These are phyloP conservation scores for Ustilago shanxiensis DNA, from an alignment of 1,284 basidiomycete species.

Conservation along the genomic window DNA sequence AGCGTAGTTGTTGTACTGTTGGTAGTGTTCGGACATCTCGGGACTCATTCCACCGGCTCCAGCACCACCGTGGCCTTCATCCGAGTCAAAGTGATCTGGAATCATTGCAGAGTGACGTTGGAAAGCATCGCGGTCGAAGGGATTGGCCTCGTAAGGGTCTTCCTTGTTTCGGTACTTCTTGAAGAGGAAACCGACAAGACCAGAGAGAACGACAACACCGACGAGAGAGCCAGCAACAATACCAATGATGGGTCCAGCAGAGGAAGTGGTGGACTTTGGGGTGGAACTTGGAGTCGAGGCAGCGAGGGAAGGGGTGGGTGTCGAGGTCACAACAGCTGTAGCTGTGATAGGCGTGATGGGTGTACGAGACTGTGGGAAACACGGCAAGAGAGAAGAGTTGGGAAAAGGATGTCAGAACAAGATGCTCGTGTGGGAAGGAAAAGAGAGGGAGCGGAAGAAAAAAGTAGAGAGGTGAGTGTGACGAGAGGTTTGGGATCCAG, in stretches of 20 bases:
- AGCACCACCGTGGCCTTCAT: conserved; percentile 49
- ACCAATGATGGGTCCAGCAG: conserved; percentile 68
- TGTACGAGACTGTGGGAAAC: conserved; percentile 18
- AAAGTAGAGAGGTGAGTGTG: conserved; percentile 35
- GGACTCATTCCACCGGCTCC: conserved; percentile 29
- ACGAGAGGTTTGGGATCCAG: conserved; percentile 1
- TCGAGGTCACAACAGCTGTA: conserved; percentile 48
- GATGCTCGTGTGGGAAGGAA: background rate
- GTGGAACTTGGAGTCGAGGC: conserved; percentile 30
- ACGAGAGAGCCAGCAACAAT: conserved; percentile 70
- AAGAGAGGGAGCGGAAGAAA: conserved; percentile 1
- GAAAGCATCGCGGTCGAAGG: conserved; percentile 69
- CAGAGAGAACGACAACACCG: conserved; percentile 68
- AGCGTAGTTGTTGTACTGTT: conserved; percentile 49
- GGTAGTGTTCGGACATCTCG: conserved; percentile 58
- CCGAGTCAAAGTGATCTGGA: conserved; percentile 65
- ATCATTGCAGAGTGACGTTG: conserved; percentile 68
- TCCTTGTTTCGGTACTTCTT: conserved; percentile 60
- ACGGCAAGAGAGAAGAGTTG: background rate
- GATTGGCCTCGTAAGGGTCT: conserved; percentile 68
- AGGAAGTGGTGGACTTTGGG: conserved; percentile 33
- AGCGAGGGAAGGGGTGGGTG: conserved; percentile 27
- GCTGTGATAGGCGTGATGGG: conserved; percentile 44
- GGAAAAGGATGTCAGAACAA: conserved; percentile 12
- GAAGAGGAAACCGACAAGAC: conserved; percentile 67